Evolutionary conservation across 331 rosid genomes (phyloP), one percentile per base, ranked within the genome.

Genomic region (Saraca asoca): DNA sequence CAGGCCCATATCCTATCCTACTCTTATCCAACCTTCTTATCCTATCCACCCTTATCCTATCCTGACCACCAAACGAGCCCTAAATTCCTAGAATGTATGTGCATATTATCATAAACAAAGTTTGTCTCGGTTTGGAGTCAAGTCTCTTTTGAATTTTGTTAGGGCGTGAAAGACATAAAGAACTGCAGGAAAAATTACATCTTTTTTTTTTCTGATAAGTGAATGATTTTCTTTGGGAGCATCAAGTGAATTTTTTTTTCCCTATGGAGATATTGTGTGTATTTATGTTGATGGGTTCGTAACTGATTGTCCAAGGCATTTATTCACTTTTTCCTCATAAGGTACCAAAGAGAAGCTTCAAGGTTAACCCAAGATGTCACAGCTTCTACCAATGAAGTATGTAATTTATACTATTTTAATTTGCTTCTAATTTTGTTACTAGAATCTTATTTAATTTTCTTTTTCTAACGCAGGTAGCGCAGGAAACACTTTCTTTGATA

Each of bases 381-480:
- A 41, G 92, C 95, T 76, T 72, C 62, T 73, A 88, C 90, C 56
- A 85, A 76, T 54, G 87, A 90, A 51, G 96, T 87, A 90, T 71
- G 54, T 63, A 63, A 42, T 13, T 43, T 54, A 68, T 44, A 10
- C 63, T 38, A 59, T 55, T 66, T 45, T 19, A 75, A 54, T 45
- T 71, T 55, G 54, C 63, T 69, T 69, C 34, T 71, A 17, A 62
- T 38, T 13, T 62, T 44, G 49, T 45, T 55, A 41, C 58, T 53
- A 17, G 14, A 44, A 19, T 58, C 56, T 54, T 55, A 38, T 79
- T 70, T 8, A 12, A 69, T 10, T n/a, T 61, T 45, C 39, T 29
- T 58, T 61, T 66, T 76, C 43, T 13, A 46, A 41, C 62, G 69
- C 77, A 90, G 96, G 90, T 76, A 78, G 84, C 95, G 19, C 83